These are phyloP conservation scores for Chenopodium quinoa DNA, from an alignment of 148 eudicot genomes.

Conservation along the genomic window DNA sequence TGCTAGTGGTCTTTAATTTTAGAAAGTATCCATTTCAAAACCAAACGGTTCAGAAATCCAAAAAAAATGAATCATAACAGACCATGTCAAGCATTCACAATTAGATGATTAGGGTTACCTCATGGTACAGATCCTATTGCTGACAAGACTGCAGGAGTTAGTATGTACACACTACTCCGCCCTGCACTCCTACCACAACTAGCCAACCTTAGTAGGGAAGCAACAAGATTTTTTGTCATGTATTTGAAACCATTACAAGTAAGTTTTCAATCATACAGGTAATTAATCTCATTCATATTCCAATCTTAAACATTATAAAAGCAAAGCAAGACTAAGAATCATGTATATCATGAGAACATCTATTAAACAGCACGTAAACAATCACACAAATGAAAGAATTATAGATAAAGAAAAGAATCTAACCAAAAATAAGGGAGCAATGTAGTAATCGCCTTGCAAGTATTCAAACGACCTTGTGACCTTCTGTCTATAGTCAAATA, in stretches of 20 bases:
- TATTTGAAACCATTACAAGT: neutral
- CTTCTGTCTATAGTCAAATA: constrained; percentile 95
- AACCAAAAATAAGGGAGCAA: constrained; percentile 91
- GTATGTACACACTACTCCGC: neutral
- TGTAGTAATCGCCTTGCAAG: constrained; percentile 94
- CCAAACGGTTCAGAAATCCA: neutral
- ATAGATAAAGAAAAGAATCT: constrained; percentile 11
- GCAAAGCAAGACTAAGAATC: neutral
- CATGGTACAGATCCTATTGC: neutral
- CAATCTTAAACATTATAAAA: neutral
- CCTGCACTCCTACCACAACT: neutral
- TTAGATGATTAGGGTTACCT: neutral
- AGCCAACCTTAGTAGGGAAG: neutral
- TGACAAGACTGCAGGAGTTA: neutral
- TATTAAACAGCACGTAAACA: neutral
- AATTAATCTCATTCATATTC: neutral
- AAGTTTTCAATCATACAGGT: neutral
- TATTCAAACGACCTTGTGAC: constrained; percentile 88
- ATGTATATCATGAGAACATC: neutral
- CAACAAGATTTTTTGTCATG: neutral
- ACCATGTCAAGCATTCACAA: neutral
- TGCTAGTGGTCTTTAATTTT: too few species aligned
- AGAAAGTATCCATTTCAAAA: neutral
- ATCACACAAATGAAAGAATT: neutral
- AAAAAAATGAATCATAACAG: too few species aligned